phyloP scores from a whole-genome alignment of 2,329 filamentous ascomycete species.

The Chrysoporthe cubensis region DNA sequence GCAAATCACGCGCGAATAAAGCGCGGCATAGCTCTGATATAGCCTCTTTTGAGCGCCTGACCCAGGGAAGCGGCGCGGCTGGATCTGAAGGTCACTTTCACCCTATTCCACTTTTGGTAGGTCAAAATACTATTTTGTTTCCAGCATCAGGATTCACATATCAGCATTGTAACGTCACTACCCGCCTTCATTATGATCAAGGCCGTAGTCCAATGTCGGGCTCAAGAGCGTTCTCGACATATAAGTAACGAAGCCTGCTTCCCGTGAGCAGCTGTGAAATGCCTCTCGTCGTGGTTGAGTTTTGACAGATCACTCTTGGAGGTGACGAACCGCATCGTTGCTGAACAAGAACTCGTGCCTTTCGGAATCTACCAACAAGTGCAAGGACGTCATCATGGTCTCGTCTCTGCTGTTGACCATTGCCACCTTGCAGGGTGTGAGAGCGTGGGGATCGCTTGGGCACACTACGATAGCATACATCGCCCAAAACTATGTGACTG shows the following conservation, averaged over 20 bases:
- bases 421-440: slow-evolving; percentile 22
- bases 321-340: not conserved
- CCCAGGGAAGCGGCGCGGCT: not conserved
- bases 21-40: not conserved
- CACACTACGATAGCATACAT: slow-evolving; percentile 46
- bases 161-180: not conserved
- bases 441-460: slow-evolving; percentile 36
- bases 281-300: not conserved
- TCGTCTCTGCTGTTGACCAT: slow-evolving; percentile 21
- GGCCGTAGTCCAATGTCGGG: not conserved
- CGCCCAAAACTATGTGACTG: slow-evolving; percentile 41
- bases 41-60: not conserved
- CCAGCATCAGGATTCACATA: not conserved
- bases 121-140: not conserved
- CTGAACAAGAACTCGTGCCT: not conserved
- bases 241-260: not conserved
- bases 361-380: not conserved
- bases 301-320: not conserved
- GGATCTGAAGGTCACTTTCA: not conserved
- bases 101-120: not conserved
- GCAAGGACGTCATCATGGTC: not conserved
- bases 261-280: not conserved
- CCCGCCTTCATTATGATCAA: not conserved
- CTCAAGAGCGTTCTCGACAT: not conserved
- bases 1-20: not conserved